Conservation (phyloP, 176 grass and related monocot species). For the Thinopyrum elongatum region DNA sequence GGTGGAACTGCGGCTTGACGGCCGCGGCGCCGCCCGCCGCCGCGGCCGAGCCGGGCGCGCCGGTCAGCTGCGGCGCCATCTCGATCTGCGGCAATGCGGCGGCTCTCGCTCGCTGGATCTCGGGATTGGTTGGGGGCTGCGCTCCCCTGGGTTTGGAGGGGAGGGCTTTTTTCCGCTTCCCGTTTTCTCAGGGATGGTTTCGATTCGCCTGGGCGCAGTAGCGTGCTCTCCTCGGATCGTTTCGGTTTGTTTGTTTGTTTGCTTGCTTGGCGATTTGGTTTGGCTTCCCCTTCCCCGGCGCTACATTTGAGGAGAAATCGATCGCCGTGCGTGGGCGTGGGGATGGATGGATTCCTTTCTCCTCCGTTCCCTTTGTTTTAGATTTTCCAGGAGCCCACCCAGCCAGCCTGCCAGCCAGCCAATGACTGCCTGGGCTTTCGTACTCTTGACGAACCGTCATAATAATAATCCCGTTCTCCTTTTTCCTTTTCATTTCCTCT, state of each 20-base stretch:
- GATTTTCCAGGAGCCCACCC: constrained; percentile 5
- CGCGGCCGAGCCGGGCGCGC: constrained; percentile 37
- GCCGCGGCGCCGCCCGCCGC: constrained; percentile 34
- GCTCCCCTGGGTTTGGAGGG: constrained; percentile 9
- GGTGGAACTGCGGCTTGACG: constrained; percentile 74
- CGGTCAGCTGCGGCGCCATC: constrained; percentile 63
- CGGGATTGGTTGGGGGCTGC: constrained; percentile 11
- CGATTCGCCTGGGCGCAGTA: not conserved
- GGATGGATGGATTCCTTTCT: not conserved
- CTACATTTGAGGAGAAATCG: constrained; percentile 40
- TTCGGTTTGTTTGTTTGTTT: not conserved
- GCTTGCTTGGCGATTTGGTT: not conserved
- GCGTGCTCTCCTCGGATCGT: not conserved
- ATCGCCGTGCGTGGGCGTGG: not conserved
- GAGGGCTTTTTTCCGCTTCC: not conserved
- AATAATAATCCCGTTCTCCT: not conserved
- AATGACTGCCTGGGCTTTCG: not conserved
- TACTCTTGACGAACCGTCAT: not conserved
- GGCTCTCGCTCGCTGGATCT: constrained; percentile 20
- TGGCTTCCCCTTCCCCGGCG: not conserved
- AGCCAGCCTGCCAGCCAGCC: not conserved
- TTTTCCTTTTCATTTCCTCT: no score
- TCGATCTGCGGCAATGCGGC: constrained; percentile 49
- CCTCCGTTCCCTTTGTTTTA: not conserved
- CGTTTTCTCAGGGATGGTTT: constrained; percentile 41